Conservation (phyloP, 148 eudicot species). For the Rhododendron simsii region DNA sequence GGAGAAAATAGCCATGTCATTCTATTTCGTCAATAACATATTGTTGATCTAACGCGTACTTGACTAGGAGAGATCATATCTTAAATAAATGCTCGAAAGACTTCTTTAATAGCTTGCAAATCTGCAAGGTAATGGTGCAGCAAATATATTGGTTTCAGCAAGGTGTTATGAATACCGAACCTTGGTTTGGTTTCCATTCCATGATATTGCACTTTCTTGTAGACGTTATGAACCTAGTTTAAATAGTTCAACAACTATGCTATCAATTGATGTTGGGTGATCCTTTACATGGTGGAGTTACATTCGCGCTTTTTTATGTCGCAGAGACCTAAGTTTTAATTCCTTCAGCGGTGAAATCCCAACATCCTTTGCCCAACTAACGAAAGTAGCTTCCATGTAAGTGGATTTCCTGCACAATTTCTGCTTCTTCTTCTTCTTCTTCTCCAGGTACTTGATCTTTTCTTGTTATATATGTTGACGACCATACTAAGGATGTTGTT, state of each 20-base stretch:
- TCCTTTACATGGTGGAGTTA: conserved; percentile 5
- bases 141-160: background rate
- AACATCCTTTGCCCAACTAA: conserved; percentile 25
- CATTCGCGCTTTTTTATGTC: background rate
- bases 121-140: background rate
- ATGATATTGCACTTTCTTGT: background rate
- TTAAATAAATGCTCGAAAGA: background rate
- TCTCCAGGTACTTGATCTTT: conserved; percentile 18
- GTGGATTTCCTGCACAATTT: conserved; percentile 7
- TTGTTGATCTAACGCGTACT: background rate
- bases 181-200: background rate
- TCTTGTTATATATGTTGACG: background rate
- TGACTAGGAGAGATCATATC: background rate
- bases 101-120: background rate
- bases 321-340: conserved; percentile 56
- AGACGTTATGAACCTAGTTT: background rate
- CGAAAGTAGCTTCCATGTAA: conserved; percentile 39
- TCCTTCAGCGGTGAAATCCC: conserved; percentile 47
- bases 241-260: background rate
- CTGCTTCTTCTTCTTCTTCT: background rate
- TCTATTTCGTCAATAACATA: background rate
- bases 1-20: background rate
- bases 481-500: conserved; percentile 3
- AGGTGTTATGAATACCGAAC: background rate
- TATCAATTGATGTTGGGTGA: background rate